These are phyloP conservation scores for Fonsecaea erecta DNA, from an alignment of 2,329 filamentous ascomycete species.

Conservation along the genomic window DNA sequence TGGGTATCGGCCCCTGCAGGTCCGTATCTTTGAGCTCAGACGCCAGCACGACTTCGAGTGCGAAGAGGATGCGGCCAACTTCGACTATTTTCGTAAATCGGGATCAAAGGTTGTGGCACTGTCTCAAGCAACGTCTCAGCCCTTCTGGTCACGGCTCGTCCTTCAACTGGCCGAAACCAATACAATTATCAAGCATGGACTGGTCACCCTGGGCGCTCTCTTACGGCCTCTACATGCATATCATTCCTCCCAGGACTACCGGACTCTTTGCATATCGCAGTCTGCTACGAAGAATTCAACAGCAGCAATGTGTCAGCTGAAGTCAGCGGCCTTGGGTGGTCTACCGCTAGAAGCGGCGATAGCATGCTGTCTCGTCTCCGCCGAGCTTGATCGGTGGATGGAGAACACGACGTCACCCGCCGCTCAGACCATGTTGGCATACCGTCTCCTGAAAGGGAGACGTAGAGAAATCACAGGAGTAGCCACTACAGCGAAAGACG, in stretches of 20 bases:
- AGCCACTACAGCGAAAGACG: neutral
- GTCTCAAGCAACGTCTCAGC: neutral
- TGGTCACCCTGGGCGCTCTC: neutral
- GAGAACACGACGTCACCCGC: neutral
- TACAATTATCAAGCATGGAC: neutral
- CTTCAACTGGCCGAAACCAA: constrained; percentile 2
- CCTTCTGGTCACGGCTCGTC: neutral
- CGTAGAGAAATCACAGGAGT: neutral
- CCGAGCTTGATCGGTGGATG: constrained; percentile 1
- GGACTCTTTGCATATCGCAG: neutral
- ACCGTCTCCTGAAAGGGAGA: neutral
- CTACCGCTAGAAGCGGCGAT: neutral
- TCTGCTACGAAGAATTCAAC: neutral
- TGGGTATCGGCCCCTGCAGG: neutral
- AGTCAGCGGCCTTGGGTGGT: neutral
- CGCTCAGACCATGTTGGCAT: neutral
- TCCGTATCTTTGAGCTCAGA: neutral
- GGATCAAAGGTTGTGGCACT: neutral
- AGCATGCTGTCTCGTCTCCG: neutral
- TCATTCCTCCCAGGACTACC: too few species aligned
- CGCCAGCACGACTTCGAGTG: neutral
- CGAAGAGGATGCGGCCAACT: neutral
- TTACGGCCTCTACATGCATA: constrained; percentile 1
- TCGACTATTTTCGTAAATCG: neutral
- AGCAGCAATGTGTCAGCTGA: neutral